Conservation (phyloP, 1,284 basidiomycete genomes). For the Sanghuangporus sanghuang region DNA sequence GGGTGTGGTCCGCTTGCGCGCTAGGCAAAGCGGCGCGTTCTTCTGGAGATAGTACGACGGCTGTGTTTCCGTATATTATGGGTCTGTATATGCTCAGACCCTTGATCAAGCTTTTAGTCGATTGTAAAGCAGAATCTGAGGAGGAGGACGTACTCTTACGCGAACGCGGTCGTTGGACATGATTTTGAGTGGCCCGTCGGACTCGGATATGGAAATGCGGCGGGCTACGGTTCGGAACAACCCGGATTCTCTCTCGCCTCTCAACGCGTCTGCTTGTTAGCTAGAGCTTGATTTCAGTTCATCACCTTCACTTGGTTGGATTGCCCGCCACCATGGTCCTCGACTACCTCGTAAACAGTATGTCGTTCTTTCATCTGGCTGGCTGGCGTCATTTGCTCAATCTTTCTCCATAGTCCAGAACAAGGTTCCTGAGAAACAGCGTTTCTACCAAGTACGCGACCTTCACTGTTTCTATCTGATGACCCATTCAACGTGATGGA, state of each 20-base stretch:
- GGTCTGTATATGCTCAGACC: constrained; percentile 87
- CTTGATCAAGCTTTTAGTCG: constrained; percentile 35
- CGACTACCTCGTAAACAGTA: constrained; percentile 20
- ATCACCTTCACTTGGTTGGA: constrained; percentile 7
- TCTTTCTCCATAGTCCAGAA: constrained; percentile 48
- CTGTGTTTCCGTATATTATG: constrained; percentile 96
- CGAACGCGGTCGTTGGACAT: constrained; percentile 68
- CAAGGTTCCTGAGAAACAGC: constrained; percentile 58
- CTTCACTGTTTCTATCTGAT: neutral
- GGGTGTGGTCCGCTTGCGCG: constrained; percentile 76
- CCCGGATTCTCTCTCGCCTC: neutral
- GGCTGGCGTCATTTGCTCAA: constrained; percentile 9
- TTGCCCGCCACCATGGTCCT: constrained; percentile 16
- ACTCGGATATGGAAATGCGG: neutral
- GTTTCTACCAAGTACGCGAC: constrained; percentile 49
- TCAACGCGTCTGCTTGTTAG: neutral
- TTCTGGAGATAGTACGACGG: constrained; percentile 72
- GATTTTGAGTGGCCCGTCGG: constrained; percentile 23
- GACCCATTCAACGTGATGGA: neutral
- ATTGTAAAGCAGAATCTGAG: neutral
- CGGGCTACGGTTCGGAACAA: constrained; percentile 1
- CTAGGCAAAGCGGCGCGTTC: constrained; percentile 53
- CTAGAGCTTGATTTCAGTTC: neutral
- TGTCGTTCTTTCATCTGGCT: constrained; percentile 24
- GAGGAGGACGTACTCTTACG: constrained; percentile 51